A percentile compares a stretch with the other conserved stretches of the same genome.
These are phyloP conservation scores for Tripterygium wilfordii DNA, from an alignment of 177 flowering plant genomes.

Conservation along the genomic window DNA sequence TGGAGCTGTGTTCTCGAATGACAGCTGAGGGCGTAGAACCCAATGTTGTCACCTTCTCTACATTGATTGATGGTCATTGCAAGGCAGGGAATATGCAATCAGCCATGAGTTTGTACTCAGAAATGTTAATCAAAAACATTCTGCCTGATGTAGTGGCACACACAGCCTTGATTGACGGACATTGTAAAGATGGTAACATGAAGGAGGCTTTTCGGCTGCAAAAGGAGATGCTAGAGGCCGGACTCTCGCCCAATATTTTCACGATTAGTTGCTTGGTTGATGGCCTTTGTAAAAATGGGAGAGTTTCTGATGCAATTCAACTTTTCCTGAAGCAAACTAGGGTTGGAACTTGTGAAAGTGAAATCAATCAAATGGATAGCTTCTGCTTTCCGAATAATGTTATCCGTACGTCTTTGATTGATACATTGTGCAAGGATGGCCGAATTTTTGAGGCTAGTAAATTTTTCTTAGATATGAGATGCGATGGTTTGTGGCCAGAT, in stretches of 20 bases:
- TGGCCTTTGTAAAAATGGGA: slow-evolving; percentile 68
- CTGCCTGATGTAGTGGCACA: slow-evolving; percentile 63
- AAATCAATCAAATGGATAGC: slow-evolving; percentile 5
- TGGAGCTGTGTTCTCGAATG: slow-evolving; percentile 58
- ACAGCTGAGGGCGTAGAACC: slow-evolving; percentile 48
- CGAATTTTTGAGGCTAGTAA: slow-evolving; percentile 46
- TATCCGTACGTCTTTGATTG: slow-evolving; percentile 43
- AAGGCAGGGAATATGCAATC: slow-evolving; percentile 44
- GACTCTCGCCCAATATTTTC: slow-evolving; percentile 43
- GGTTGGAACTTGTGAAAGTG: slow-evolving; percentile 1
- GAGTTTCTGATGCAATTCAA: slow-evolving; percentile 34
- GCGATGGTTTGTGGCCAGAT: slow-evolving; percentile 38
- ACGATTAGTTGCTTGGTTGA: slow-evolving; percentile 52
- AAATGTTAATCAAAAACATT: slow-evolving; percentile 65
- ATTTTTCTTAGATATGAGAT: slow-evolving; percentile 61
- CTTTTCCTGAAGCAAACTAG: slow-evolving; percentile 32
- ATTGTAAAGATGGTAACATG: slow-evolving; percentile 42
- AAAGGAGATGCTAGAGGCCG: slow-evolving; percentile 51
- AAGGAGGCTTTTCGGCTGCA: slow-evolving; percentile 52
- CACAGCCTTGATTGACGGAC: slow-evolving; percentile 66
- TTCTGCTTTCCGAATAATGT: slow-evolving; percentile 28
- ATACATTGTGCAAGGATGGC: slow-evolving; percentile 54
- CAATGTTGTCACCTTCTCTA: slow-evolving; percentile 51
- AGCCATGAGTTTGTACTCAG: slow-evolving; percentile 62
- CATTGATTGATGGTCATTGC: slow-evolving; percentile 62